Percentiles rank a stretch among this genome's conserved stretches.
phyloP scores from a whole-genome alignment of 2,329 filamentous ascomycete species.

The Periconia sp. region DNA sequence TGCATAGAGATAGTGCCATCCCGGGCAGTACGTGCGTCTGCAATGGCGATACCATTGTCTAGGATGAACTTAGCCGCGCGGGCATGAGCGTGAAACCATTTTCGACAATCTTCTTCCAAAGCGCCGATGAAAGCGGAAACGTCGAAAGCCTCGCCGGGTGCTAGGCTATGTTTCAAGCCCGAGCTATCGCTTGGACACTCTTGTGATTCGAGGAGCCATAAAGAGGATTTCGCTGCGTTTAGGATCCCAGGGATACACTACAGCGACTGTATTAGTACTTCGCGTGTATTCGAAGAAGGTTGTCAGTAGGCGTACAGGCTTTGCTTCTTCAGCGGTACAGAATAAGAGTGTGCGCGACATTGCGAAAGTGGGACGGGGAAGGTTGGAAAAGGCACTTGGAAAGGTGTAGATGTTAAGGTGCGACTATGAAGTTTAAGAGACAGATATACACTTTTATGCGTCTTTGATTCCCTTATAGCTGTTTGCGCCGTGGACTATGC shows the following conservation, averaged over 20 bases:
- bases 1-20: conserved; percentile 4
- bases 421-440: too few relatives aligned
- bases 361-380: too few relatives aligned
- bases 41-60: conserved; percentile 1
- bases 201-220: background rate
- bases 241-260: background rate
- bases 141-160: background rate
- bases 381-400: too few relatives aligned
- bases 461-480: too few relatives aligned
- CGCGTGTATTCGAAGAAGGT: background rate
- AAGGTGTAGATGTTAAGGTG: too few relatives aligned
- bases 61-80: background rate
- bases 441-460: too few relatives aligned
- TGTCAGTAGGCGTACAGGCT: background rate
- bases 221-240: background rate
- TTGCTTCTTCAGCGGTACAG: background rate
- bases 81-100: background rate
- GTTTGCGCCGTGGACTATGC: too few relatives aligned
- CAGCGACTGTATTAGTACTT: background rate
- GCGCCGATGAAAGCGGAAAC: conserved; percentile 1
- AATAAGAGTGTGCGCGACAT: background rate
- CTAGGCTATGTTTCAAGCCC: background rate
- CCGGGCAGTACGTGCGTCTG: conserved; percentile 5
- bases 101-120: conserved; percentile 3
- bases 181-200: background rate